Evolutionary conservation across 768 basidiomycete genomes (phyloP), one percentile per base, ranked within the genome.

Genomic region (Mycena capillaripes): DNA sequence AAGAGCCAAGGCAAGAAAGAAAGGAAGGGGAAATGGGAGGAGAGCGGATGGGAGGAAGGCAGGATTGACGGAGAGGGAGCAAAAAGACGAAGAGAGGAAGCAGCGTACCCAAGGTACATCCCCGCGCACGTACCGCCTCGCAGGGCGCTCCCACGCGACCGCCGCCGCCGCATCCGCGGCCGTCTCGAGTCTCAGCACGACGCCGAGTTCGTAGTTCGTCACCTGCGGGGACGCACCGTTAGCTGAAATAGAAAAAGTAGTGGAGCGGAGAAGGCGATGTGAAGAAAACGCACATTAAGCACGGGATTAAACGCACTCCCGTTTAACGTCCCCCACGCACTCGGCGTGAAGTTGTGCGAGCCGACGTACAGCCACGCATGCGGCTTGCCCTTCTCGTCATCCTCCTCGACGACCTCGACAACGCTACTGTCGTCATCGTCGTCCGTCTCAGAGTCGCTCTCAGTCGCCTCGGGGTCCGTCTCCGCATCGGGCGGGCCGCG

Each of bases 311-410:
- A 90, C n/a, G 79, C 84, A 1, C 86, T 85, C 12, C 88, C 84
- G 1, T 84, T 85, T 10, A 89, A 73, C 38, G 83, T 89, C 21
- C 89, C 90, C 92, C 92, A 93, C 19, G 92, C 92, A 1, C 89
- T 87, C 4, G 89, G 85, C 14, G 91, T 91, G 77, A 92, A 92
- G 78, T 92, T 92, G 78, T 92, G 90, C 69, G 89, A 90, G 23
- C 91, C 91, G 2, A 91, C 84, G 74, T 90, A 92, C 34, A 86
- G 79, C 88, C 89, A 92, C 7, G 89, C 91, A 38, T 61, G 64
- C 19, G 50, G 55, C 40, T 23, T 23, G 36, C 34, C 67, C 38
- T 42, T 34, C 29, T 55, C 52, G 25, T 60, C 11, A 3, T 32
- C 46, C 9, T 42, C 42, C 36, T 76, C 70, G 21, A 75, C 44